Conservation (phyloP, 176 grass and related monocot genomes). For the Musa schizocarpa region DNA sequence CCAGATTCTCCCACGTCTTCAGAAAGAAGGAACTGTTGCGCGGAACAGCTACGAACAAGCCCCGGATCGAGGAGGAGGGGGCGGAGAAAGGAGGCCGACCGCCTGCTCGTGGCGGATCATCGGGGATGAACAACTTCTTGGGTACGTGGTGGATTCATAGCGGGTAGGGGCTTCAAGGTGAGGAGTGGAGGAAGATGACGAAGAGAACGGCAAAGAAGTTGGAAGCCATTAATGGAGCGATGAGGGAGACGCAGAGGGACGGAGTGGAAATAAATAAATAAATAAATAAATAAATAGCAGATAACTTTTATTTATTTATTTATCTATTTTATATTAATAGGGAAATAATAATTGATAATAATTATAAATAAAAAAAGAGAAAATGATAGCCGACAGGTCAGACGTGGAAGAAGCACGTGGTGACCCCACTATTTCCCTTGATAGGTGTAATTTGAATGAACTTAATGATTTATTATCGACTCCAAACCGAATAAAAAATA, state of each 20-base stretch:
- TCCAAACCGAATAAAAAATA: too few species aligned
- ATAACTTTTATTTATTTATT: too few species aligned
- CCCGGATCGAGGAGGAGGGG: not conserved
- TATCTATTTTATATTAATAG: too few species aligned
- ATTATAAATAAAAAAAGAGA: too few species aligned
- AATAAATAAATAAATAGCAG: too few species aligned
- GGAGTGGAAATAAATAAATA: not conserved
- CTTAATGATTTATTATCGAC: too few species aligned
- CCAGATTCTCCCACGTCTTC: not conserved
- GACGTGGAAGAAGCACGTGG: too few species aligned
- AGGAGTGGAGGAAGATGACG: not conserved
- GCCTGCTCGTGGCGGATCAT: not conserved
- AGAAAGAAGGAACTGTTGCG: not conserved
- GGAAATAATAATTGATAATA: too few species aligned
- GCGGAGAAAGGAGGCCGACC: not conserved
- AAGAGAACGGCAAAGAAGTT: not conserved
- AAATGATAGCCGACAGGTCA: too few species aligned
- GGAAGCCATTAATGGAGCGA: constrained; percentile 3
- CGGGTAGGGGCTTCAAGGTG: not conserved
- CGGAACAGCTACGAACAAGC: not conserved
- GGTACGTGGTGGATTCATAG: not conserved
- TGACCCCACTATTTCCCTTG: too few species aligned
- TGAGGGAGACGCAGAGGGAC: not conserved
- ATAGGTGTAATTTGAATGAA: too few species aligned
- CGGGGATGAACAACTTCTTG: not conserved